Evolutionary conservation across 2,329 filamentous ascomycete species (phyloP).

Genomic region (Neofusicoccum umdonicola): DNA sequence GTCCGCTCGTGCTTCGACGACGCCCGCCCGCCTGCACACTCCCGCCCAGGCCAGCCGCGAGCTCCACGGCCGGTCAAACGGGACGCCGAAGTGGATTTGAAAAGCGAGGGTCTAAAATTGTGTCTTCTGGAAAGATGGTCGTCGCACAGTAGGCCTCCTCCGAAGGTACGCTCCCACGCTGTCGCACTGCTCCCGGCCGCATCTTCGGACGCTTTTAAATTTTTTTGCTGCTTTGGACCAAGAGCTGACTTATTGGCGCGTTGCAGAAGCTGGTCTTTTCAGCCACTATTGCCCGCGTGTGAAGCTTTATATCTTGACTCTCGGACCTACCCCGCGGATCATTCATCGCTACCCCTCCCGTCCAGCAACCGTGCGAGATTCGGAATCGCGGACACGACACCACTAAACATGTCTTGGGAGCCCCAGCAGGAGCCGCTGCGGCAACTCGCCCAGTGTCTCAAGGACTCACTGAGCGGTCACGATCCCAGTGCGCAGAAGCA

Average conservation of each 20-base stretch:
- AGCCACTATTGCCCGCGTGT: background rate
- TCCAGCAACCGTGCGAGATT: slow-evolving; percentile 13
- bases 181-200: slow-evolving; percentile 2
- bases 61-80: slow-evolving; percentile 9
- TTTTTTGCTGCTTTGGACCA: background rate
- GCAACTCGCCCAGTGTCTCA: slow-evolving; percentile 85
- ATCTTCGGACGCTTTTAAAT: background rate
- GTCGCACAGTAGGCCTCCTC: slow-evolving; percentile 12
- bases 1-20: slow-evolving; percentile 16
- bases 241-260: background rate
- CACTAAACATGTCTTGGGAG: slow-evolving; percentile 77
- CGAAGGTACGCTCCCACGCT: slow-evolving; percentile 9
- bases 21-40: slow-evolving; percentile 13
- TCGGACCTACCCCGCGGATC: slow-evolving; percentile 13
- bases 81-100: slow-evolving; percentile 8
- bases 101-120: slow-evolving; percentile 13
- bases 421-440: slow-evolving; percentile 80
- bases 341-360: slow-evolving; percentile 14
- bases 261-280: slow-evolving; percentile 1
- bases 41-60: slow-evolving; percentile 8
- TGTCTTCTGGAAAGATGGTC: slow-evolving; percentile 12
- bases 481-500: slow-evolving; percentile 80
- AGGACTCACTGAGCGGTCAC: slow-evolving; percentile 85
- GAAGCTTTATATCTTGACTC: slow-evolving; percentile 17
- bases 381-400: slow-evolving; percentile 12